Evolutionary conservation across 1,139 yeast genomes (phyloP), one percentile per base, ranked within the genome.

Genomic region (Geotrichum citri-aurantii): DNA sequence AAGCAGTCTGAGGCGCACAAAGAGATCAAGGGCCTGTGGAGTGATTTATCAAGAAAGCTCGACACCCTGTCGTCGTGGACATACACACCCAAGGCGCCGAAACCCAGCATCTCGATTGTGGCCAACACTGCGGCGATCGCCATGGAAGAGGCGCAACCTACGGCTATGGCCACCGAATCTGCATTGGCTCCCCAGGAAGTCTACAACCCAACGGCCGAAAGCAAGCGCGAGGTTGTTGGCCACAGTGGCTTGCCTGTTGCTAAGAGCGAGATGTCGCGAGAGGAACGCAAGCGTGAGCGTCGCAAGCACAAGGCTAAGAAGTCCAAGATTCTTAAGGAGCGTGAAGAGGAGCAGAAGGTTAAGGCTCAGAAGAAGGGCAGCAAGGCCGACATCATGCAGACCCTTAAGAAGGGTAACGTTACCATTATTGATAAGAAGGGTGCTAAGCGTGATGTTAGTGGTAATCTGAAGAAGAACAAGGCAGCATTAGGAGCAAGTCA

Each of bases 91-190:
- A 89, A 87, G 72, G 97, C 97, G 17, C 85, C 89, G 59, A 85
- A 88, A 70, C 88, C 89, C 66, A 75, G 85, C 27, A 77, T 92
- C 64, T 92, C 88, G 61, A 85, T 93, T 68, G 90, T 86, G 69
- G 90, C 92, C 48, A 84, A 86, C 63, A 81, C 88, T 0, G 85
- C 96, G 1, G 81, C 96, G 1, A 86, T 93, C 57, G 71, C 86
- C 6, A 89, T 92, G 96, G 99, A 93, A 74, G 99, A 93, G 69
- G 95, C 97, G 1, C 98, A 92, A 74, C 99, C 99, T 52, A 78
- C 89, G 59, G 85, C 92, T 50, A 80, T 88, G 75, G 82, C 95
- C 1, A 76, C 82, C 40, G 89, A 85, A 29, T 77, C 86, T n/a
- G 81, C 88, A 56, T 79, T 93, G 67, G 99, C 99, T 1, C 99